A percentile compares a stretch with the other conserved stretches of the same genome.
Conservation (phyloP, 192 early-diverging fungal genomes). For the Umbelopsis sp. region DNA sequence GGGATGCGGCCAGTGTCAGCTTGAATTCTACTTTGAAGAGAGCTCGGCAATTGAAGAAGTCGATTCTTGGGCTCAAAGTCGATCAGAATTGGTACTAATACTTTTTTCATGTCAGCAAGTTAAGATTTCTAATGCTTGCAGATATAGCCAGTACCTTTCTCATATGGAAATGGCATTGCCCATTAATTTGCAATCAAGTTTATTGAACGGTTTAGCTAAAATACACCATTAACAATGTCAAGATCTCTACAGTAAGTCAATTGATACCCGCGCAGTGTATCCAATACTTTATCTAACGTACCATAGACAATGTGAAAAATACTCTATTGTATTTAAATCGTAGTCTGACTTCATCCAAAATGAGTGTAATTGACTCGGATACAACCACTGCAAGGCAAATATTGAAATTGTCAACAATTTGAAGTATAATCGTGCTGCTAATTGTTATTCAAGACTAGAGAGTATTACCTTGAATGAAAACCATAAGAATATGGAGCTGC, state of each 20-base stretch:
- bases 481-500: not conserved
- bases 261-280: not conserved
- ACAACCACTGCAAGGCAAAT: too few relatives aligned
- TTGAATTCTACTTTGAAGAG: too few relatives aligned
- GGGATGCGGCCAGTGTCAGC: too few relatives aligned
- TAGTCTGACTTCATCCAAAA: too few relatives aligned
- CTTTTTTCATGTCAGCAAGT: too few relatives aligned
- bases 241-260: not conserved
- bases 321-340: too few relatives aligned
- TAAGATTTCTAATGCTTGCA: not conserved
- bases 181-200: not conserved
- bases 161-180: not conserved
- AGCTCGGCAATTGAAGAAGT: too few relatives aligned
- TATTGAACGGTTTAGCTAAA: not conserved
- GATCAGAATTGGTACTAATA: too few relatives aligned
- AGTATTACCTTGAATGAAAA: not conserved
- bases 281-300: not conserved
- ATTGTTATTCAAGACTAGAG: not conserved
- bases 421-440: too few relatives aligned
- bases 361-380: too few relatives aligned
- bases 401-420: too few relatives aligned
- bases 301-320: not conserved
- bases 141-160: not conserved
- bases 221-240: constrained; percentile 12
- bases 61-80: too few relatives aligned